Evolutionary conservation across 148 eudicot genomes (phyloP).

Genomic region (Fagopyrum esculentum): DNA sequence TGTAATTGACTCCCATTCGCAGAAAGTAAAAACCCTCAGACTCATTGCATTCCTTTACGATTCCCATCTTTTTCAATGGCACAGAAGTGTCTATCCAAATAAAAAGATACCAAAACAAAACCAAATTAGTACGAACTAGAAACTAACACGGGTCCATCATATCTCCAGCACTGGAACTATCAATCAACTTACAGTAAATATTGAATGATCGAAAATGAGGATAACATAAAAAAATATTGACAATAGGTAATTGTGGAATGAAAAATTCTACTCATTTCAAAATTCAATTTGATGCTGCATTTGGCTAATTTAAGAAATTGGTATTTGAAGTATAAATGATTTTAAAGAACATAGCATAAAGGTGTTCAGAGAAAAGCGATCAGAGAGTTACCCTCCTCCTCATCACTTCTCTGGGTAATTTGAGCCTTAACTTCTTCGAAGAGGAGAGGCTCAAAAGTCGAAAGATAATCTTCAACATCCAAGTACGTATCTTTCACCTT

Average conservation of each 20-base stretch:
- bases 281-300: neutral
- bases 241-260: neutral
- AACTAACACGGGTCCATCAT: neutral
- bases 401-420: conserved; percentile 47
- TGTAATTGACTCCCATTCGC: conserved; percentile 22
- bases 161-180: neutral
- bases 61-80: conserved; percentile 25
- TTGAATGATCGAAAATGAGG: neutral
- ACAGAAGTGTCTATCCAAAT: conserved; percentile 22
- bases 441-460: conserved; percentile 75
- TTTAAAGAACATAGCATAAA: neutral
- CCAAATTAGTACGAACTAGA: neutral
- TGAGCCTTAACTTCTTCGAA: conserved; percentile 95
- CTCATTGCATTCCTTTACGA: conserved; percentile 46
- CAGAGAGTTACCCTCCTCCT: conserved; percentile 50
- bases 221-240: neutral
- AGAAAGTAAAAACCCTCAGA: conserved; percentile 58
- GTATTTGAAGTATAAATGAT: too few species aligned
- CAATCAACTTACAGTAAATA: neutral
- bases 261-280: neutral
- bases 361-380: neutral
- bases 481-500: conserved; percentile 62
- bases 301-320: neutral
- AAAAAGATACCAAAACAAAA: neutral
- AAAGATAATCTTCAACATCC: conserved; percentile 70